Base-by-base conservation (phyloP, 2,329 filamentous ascomycete genomes). In the Coniochaeta prunicola region DNA sequence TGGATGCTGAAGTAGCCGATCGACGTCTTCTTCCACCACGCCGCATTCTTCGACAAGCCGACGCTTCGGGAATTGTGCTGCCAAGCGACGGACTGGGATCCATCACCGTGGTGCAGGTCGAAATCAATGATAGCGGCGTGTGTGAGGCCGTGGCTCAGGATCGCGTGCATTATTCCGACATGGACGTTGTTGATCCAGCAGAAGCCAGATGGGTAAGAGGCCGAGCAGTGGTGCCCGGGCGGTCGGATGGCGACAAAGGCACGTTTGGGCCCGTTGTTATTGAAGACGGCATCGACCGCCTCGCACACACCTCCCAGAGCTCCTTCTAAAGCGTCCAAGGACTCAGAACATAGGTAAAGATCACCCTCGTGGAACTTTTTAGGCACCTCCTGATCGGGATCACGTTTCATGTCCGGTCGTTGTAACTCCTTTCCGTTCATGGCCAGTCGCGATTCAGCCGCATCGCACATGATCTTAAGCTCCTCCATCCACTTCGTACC, bases 181-280 rank as follows among this genome's bases (percentile, higher is more conserved):
- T 97, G 93, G 0, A 99, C 92, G 69, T 99, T 99, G 73, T 99
- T 99, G 56, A 99, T 77, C 93, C 94, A 99, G 76, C 94, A 99
- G 70, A 99, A 99, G 0, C 94, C 94, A 2, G 93, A 97, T 0
- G 94, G 94, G 66, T 89, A 88, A 56, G 89, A 85, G 4, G 91
- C 85, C 2, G 93, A 96, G 74, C 94, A 99, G 70, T 99, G 94
- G 70, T 99, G 94, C 1, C 94, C 94, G 0, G 94, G 94, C 4
- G 94, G 94, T 33, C 94, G 86, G 56, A 97, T 89, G 30, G 89
- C 92, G 56, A 97, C 91, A 71, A 99, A 99, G 0, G 92, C 92
- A 58, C 91, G 85, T 53, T 82, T 85, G 24, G 88, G 87, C 7
- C 85, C 82, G 53, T 36, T 26, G 2, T 75, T 72, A 45, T 59